These are phyloP conservation scores for Eucalyptus fibrosa DNA, from an alignment of 345 rosid species.

Conservation along the genomic window DNA sequence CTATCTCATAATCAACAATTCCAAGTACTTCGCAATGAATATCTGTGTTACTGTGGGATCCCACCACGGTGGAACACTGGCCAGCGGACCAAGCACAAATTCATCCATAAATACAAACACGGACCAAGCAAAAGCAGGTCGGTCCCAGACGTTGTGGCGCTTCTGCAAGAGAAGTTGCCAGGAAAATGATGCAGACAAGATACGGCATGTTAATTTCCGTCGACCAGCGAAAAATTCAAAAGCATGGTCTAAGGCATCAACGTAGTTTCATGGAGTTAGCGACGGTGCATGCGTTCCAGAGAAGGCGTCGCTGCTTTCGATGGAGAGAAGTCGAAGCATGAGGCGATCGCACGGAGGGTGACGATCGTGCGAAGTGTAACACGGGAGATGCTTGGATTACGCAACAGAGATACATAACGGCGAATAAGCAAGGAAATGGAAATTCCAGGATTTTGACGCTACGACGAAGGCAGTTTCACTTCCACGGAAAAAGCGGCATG, in stretches of 20 bases:
- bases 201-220: not conserved
- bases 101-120: not conserved
- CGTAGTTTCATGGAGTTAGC: not conserved
- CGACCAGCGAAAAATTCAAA: not conserved
- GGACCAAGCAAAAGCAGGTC: not conserved
- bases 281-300: not conserved
- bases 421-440: not conserved
- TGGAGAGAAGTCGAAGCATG: not conserved
- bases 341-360: not conserved
- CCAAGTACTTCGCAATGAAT: not conserved
- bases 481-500: not conserved
- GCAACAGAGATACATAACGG: not conserved
- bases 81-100: not conserved
- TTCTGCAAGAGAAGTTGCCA: not conserved
- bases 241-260: not conserved
- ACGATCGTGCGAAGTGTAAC: not conserved
- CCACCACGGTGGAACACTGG: not conserved
- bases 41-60: not conserved
- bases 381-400: not conserved
- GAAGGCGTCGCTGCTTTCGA: not conserved
- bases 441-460: not conserved
- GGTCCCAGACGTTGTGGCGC: not conserved
- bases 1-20: not conserved
- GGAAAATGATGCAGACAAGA: not conserved
- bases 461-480: not conserved